Conservation (phyloP, 176 grass and related monocot species). For the Cenchrus purpureus region DNA sequence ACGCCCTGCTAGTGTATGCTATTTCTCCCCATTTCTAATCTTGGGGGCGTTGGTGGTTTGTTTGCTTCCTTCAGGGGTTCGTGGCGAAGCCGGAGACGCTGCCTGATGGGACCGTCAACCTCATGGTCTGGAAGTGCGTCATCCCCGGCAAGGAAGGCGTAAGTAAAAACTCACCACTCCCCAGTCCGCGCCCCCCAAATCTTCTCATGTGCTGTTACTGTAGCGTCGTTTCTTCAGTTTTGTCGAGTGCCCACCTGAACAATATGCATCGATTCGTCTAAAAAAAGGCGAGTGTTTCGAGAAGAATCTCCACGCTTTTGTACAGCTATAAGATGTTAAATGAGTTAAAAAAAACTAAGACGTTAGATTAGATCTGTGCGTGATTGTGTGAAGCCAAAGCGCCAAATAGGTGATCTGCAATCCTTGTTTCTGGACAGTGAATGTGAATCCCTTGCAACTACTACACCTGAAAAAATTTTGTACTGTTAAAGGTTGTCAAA, state of each 20-base stretch:
- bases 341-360: background rate
- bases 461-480: background rate
- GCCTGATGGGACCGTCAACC: constrained; percentile 77
- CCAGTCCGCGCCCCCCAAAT: background rate
- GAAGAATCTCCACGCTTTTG: background rate
- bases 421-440: background rate
- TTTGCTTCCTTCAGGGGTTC: constrained; percentile 70
- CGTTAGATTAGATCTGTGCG: background rate
- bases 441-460: background rate
- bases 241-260: background rate
- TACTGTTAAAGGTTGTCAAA: background rate
- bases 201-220: background rate
- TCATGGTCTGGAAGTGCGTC: constrained; percentile 83
- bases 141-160: constrained; percentile 87
- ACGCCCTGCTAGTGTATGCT: background rate
- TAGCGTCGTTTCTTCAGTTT: background rate
- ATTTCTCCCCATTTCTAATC: background rate
- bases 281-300: background rate
- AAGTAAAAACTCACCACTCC: constrained; percentile 25
- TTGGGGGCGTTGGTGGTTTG: background rate
- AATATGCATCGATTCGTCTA: background rate
- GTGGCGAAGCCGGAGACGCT: constrained; percentile 81
- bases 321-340: background rate
- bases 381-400: background rate
- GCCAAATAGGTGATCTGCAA: background rate